These are phyloP conservation scores for Colletotrichum incanum DNA, from an alignment of 2,329 filamentous ascomycete species.

Conservation along the genomic window DNA sequence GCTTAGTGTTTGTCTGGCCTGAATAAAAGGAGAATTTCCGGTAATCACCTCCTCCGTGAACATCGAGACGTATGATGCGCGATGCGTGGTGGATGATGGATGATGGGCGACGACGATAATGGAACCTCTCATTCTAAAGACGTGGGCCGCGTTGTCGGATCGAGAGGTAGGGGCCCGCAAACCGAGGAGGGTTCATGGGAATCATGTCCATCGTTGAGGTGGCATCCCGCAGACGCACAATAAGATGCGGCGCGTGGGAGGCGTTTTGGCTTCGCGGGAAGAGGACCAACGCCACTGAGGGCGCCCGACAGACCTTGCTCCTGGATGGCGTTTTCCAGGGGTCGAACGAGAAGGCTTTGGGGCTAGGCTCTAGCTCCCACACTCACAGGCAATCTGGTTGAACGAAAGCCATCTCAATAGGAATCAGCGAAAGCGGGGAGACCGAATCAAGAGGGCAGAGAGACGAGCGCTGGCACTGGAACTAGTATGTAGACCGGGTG, in stretches of 20 bases:
- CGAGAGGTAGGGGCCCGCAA: background rate
- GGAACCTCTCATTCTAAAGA: too few relatives aligned
- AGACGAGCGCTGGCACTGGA: slow-evolving; percentile 18
- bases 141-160: background rate
- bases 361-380: slow-evolving; percentile 20
- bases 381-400: slow-evolving; percentile 7
- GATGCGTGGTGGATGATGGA: background rate
- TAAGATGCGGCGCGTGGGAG: slow-evolving; percentile 44
- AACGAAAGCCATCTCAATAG: slow-evolving; percentile 12
- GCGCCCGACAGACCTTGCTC: slow-evolving; percentile 32
- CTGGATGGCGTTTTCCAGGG: slow-evolving; percentile 38
- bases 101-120: background rate
- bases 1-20: slow-evolving; percentile 19
- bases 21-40: background rate
- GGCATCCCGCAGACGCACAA: slow-evolving; percentile 37
- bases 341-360: slow-evolving; percentile 40
- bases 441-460: slow-evolving; percentile 11
- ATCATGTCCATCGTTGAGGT: background rate
- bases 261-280: slow-evolving; percentile 40
- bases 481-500: slow-evolving; percentile 15
- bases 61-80: background rate
- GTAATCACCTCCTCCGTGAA: background rate
- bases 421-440: slow-evolving; percentile 8
- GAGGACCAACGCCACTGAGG: slow-evolving; percentile 39
- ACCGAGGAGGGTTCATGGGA: background rate